Base-by-base conservation (phyloP, 2,329 filamentous ascomycete genomes). In the Exophiala sp. region DNA sequence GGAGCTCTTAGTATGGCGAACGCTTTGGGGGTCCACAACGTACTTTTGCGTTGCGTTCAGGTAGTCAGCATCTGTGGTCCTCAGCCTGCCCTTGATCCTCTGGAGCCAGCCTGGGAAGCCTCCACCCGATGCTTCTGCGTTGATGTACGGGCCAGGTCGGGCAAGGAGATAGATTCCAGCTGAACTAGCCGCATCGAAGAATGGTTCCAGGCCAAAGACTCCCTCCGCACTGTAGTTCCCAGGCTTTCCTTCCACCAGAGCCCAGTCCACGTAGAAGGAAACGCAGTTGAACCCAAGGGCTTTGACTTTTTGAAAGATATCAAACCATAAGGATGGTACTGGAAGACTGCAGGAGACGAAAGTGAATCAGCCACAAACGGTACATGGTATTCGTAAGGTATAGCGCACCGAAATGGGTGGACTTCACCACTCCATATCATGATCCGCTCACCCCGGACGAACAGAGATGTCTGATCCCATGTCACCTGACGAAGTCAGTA, bases 81-180 rank as follows among this genome's bases (percentile, higher is more conserved):
- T 78, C 49, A 90, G 69, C 0, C 75, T 77, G 0, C 80, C 87
- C 45, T 81, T 79, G n/a, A 86, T 72, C 10, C 87, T 77, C 66
- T 88, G 84, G 11, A 91, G 67, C 89, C 89, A 94, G 1, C 88
- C 89, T 0, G 89, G 89, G 57, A 88, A 91, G 0, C 89, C 89
- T 50, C 89, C 89, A 0, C 88, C 89, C 5, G 81, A 83, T 0
- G 77, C 81, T 67, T 94, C 88, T 1, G 88, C 88, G 64, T 92
- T 90, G 72, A 91, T 89, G 47, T 90, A 90, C 0, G 86, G 86
- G 0, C 87, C 85, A 0, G 85, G 85, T 1, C 82, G 74, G 43
- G 88, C 88, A 52, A 94, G 77, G 1, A 95, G 76, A 63, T 89
- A 95, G 42, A 95, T 81, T 0, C 89, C 89, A 5, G 87, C 85